These are phyloP conservation scores for Linum trigynum DNA, from an alignment of 345 rosid species.

Conservation along the genomic window DNA sequence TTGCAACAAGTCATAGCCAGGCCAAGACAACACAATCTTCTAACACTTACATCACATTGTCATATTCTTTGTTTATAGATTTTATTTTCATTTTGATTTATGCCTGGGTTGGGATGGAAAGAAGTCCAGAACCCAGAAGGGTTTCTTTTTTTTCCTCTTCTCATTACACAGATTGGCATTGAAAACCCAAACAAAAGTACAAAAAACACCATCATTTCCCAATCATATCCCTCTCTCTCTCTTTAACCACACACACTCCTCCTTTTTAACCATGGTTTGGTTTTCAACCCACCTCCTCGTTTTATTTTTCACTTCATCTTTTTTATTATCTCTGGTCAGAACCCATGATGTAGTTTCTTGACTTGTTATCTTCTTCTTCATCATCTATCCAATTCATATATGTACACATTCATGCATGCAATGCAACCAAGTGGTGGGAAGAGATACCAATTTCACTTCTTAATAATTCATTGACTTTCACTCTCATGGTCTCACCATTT, in stretches of 20 bases:
- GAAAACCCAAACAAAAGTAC: slow-evolving; percentile 17
- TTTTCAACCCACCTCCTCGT: neutral
- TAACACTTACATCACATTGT: slow-evolving; percentile 7
- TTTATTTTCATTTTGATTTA: no score
- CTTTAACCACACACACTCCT: neutral
- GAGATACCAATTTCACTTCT: no score
- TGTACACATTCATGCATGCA: neutral
- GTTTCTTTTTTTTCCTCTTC: no score
- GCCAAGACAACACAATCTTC: slow-evolving; percentile 22
- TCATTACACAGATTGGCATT: neutral
- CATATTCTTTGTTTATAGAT: no score
- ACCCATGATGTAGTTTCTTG: neutral
- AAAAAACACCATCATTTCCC: slow-evolving; percentile 53
- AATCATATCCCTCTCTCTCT: slow-evolving; percentile 36
- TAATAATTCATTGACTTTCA: no score
- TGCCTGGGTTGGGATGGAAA: no score
- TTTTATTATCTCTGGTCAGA: neutral
- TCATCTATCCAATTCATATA: neutral
- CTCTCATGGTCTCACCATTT: neutral
- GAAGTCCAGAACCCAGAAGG: no score
- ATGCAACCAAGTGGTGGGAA: no score
- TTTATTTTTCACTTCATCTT: no score
- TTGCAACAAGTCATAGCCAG: slow-evolving; percentile 23
- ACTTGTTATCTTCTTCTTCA: no score
- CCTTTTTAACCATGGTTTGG: slow-evolving; percentile 3